Evolutionary conservation across 1,139 yeast genomes (phyloP).

Genomic region (Saccharomyces hybrid): DNA sequence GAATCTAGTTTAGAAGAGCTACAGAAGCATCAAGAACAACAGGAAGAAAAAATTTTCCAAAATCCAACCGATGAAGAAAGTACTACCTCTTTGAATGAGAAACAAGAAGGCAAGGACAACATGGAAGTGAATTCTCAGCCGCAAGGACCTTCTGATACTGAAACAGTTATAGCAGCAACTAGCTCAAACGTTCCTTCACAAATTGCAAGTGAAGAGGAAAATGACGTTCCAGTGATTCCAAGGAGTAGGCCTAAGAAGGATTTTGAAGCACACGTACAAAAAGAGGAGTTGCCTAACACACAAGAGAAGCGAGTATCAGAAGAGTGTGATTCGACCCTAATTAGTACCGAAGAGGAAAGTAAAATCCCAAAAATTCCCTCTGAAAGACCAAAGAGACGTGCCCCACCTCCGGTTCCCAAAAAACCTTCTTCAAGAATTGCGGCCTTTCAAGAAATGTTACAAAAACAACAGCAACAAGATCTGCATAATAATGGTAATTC

Average conservation of each 20-base stretch:
- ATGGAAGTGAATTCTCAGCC: background rate
- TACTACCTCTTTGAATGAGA: background rate
- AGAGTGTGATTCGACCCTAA: background rate
- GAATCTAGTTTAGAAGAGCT: background rate
- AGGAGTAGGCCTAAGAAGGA: background rate
- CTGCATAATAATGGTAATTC: conserved; percentile 6
- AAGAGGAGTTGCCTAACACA: background rate
- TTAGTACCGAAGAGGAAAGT: background rate
- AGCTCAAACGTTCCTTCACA: background rate
- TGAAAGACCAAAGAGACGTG: conserved; percentile 14
- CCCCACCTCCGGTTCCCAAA: conserved; percentile 65
- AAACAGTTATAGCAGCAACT: background rate
- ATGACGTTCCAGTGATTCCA: background rate
- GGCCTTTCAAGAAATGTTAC: conserved; percentile 68
- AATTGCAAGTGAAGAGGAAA: background rate
- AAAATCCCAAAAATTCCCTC: conserved; percentile 4
- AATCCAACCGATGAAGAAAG: background rate
- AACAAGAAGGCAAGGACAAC: background rate
- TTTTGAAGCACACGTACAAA: background rate
- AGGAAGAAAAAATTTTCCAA: background rate
- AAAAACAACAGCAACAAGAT: conserved; percentile 36
- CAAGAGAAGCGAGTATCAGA: background rate
- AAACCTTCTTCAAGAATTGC: conserved; percentile 72
- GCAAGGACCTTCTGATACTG: background rate
- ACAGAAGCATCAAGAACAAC: background rate